phyloP scores from a whole-genome alignment of 768 basidiomycete genomes.

The Pleurotus tuber-regium region DNA sequence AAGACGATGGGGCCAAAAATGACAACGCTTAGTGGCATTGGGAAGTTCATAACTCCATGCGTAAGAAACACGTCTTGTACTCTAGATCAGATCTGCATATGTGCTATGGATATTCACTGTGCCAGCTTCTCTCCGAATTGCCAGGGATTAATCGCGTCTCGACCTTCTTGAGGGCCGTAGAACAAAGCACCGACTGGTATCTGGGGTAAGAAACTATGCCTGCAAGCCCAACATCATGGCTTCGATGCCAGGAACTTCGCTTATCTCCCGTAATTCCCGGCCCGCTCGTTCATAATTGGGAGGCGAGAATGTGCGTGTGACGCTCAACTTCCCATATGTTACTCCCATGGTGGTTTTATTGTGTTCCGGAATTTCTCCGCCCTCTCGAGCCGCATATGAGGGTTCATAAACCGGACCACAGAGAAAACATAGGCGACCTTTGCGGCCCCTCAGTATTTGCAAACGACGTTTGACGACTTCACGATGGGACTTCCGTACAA shows the following conservation, averaged over 20 bases:
- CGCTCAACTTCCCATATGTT: constrained; percentile 16
- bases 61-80: background rate
- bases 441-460: background rate
- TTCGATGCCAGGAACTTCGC: background rate
- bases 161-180: too few relatives aligned
- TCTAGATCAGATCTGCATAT: background rate
- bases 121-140: background rate
- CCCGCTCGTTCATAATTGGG: constrained; percentile 13
- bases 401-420: background rate
- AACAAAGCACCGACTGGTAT: too few relatives aligned
- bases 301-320: background rate
- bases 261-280: constrained; percentile 15
- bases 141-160: background rate
- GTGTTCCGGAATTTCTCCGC: constrained; percentile 27
- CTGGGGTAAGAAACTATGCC: too few relatives aligned
- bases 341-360: constrained; percentile 13
- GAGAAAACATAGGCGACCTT: background rate
- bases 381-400: constrained; percentile 1
- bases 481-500: constrained; percentile 9
- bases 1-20: background rate
- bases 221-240: too few relatives aligned
- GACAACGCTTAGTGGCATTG: constrained; percentile 6
- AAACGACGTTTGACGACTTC: background rate
- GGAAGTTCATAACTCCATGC: background rate
- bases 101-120: background rate